phyloP scores from a whole-genome alignment of 495 filamentous ascomycete species.

The Astrothelium macrocarpum region DNA sequence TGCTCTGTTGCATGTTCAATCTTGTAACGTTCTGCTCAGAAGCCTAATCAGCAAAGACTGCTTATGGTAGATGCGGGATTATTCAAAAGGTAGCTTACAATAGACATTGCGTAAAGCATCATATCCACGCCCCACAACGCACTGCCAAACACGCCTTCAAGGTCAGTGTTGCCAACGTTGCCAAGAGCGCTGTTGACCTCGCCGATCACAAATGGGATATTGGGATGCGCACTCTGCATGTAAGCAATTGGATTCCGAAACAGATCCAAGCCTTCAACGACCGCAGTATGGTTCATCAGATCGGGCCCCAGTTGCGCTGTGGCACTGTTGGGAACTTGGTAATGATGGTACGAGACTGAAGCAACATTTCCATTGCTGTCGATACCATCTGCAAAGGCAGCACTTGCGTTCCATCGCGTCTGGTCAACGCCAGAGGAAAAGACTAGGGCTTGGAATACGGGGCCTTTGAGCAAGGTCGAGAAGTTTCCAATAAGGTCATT shows the following conservation, averaged over 20 bases:
- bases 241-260: not conserved
- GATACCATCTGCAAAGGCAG: not conserved
- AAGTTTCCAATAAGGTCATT: not conserved
- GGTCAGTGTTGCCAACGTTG: not conserved
- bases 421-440: not conserved
- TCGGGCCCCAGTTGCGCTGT: not conserved
- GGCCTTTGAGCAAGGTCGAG: not conserved
- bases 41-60: not conserved
- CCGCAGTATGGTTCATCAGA: not conserved
- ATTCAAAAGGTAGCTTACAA: not conserved
- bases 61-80: not conserved
- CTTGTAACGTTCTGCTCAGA: not conserved
- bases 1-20: not conserved
- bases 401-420: not conserved
- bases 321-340: not conserved
- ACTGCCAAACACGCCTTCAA: not conserved
- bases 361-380: not conserved
- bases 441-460: not conserved
- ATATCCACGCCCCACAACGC: not conserved
- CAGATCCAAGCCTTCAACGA: not conserved
- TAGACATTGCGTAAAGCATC: not conserved
- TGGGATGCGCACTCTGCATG: not conserved
- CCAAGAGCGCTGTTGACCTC: not conserved
- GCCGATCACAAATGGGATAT: not conserved
- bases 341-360: not conserved